Conservation (phyloP, 2,329 filamentous ascomycete species). For the Gremmenia infestans region DNA sequence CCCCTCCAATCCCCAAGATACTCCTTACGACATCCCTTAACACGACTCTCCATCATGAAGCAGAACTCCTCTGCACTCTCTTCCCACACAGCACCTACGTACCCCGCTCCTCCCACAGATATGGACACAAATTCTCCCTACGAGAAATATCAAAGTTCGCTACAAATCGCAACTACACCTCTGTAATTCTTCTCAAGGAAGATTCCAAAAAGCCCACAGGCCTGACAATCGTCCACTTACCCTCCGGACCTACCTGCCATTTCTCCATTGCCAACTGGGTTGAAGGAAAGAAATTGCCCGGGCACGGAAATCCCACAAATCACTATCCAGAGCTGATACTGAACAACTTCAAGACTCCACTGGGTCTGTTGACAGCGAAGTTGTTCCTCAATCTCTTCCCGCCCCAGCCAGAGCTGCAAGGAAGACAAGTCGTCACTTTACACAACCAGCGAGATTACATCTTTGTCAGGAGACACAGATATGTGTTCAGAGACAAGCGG, state of each 20-base stretch:
- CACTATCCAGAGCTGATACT: conserved; percentile 87
- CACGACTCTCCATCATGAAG: conserved; percentile 80
- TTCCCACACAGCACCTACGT: conserved; percentile 83
- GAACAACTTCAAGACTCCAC: conserved; percentile 91
- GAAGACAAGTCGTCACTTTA: conserved; percentile 83
- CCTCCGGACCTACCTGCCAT: conserved; percentile 83
- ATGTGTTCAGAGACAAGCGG: conserved; percentile 86
- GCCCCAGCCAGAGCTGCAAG: conserved; percentile 73
- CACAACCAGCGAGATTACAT: conserved; percentile 97
- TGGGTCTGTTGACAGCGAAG: conserved; percentile 82
- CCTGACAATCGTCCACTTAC: conserved; percentile 78
- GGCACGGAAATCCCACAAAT: conserved; percentile 81
- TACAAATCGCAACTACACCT: conserved; percentile 73
- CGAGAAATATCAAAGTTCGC: conserved; percentile 88
- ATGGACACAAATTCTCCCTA: conserved; percentile 86
- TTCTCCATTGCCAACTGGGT: conserved; percentile 90
- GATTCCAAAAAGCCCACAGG: conserved; percentile 81
- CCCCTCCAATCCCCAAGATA: conserved; percentile 68
- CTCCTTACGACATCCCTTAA: conserved; percentile 89
- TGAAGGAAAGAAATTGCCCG: conserved; percentile 79
- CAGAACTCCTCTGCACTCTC: conserved; percentile 68
- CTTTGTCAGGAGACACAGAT: conserved; percentile 84
- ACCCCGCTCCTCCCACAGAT: conserved; percentile 75
- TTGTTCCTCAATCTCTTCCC: conserved; percentile 80
- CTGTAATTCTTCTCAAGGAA: conserved; percentile 80